Evolutionary conservation across 352 stramenopile species (phyloP).

Genomic region (Phytophthora constricta): DNA sequence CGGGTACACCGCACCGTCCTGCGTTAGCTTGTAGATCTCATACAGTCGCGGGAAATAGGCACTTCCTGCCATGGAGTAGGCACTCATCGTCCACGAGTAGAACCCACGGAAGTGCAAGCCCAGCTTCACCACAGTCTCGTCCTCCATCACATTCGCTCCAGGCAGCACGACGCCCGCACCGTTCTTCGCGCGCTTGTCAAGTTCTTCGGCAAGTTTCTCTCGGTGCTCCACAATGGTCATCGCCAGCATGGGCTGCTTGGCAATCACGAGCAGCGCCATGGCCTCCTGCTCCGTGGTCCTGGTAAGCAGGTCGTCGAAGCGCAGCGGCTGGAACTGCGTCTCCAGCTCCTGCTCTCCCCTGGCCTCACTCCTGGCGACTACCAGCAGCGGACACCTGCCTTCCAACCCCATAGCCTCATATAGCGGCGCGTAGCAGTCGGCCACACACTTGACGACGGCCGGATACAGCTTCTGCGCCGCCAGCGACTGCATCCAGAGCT

Average conservation of each 20-base stretch:
- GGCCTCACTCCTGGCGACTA: constrained; percentile 21
- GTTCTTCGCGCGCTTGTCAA: constrained; percentile 35
- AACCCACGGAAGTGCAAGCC: constrained; percentile 60
- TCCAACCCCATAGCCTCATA: constrained; percentile 44
- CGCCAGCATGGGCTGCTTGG: constrained; percentile 40
- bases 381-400: constrained; percentile 31
- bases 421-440: constrained; percentile 69
- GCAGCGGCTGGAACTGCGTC: constrained; percentile 58
- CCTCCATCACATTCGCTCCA: constrained; percentile 44
- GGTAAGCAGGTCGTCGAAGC: constrained; percentile 64
- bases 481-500: constrained; percentile 64
- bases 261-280: constrained; percentile 57
- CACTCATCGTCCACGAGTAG: constrained; percentile 72
- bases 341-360: constrained; percentile 32
- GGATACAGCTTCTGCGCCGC: constrained; percentile 41
- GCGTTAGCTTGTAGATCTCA: constrained; percentile 53
- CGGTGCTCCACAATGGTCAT: constrained; percentile 63
- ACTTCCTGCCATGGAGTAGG: constrained; percentile 35
- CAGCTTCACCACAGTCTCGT: constrained; percentile 44
- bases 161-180: constrained; percentile 29
- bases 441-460: constrained; percentile 53
- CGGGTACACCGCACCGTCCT: constrained; percentile 52
- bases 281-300: constrained; percentile 73
- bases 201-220: constrained; percentile 39
- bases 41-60: constrained; percentile 43